These are phyloP conservation scores for Wolfiporia cocos DNA, from an alignment of 1,284 basidiomycete genomes.

Conservation along the genomic window DNA sequence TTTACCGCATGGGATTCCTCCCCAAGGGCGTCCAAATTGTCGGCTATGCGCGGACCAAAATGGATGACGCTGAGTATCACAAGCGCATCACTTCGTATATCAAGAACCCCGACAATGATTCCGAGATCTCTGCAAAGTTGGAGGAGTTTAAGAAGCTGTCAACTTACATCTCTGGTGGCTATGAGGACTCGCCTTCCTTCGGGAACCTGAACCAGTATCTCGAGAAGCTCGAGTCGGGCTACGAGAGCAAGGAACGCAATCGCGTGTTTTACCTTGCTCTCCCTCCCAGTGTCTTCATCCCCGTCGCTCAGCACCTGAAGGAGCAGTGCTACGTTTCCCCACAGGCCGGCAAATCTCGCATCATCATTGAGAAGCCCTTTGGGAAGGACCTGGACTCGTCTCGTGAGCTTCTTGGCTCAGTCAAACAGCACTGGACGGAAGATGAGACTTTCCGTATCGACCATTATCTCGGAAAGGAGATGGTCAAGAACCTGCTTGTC, in stretches of 20 bases:
- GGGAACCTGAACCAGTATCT: slow-evolving; percentile 72
- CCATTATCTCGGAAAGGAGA: slow-evolving; percentile 97
- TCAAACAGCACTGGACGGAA: slow-evolving; percentile 88
- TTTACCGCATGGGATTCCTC: slow-evolving; percentile 77
- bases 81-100: slow-evolving; percentile 81
- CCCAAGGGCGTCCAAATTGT: slow-evolving; percentile 84
- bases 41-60: slow-evolving; percentile 94
- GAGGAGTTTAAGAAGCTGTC: slow-evolving; percentile 78
- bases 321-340: slow-evolving; percentile 67
- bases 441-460: slow-evolving; percentile 98
- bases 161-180: slow-evolving; percentile 82
- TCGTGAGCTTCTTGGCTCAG: slow-evolving; percentile 67
- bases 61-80: slow-evolving; percentile 83
- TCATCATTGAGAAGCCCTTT: slow-evolving; percentile 97
- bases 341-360: slow-evolving; percentile 73
- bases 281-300: slow-evolving; percentile 89
- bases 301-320: slow-evolving; percentile 79
- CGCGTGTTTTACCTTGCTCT: slow-evolving; percentile 93
- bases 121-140: slow-evolving; percentile 51
- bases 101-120: slow-evolving; percentile 67
- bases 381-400: slow-evolving; percentile 91
- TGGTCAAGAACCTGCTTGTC: slow-evolving; percentile 96
- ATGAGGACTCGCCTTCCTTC: slow-evolving; percentile 82
- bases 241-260: slow-evolving; percentile 60
- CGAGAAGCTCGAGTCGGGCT: slow-evolving; percentile 69